These are phyloP conservation scores for Leptographium radiaticola DNA, from an alignment of 2,329 filamentous ascomycete species.

Conservation along the genomic window DNA sequence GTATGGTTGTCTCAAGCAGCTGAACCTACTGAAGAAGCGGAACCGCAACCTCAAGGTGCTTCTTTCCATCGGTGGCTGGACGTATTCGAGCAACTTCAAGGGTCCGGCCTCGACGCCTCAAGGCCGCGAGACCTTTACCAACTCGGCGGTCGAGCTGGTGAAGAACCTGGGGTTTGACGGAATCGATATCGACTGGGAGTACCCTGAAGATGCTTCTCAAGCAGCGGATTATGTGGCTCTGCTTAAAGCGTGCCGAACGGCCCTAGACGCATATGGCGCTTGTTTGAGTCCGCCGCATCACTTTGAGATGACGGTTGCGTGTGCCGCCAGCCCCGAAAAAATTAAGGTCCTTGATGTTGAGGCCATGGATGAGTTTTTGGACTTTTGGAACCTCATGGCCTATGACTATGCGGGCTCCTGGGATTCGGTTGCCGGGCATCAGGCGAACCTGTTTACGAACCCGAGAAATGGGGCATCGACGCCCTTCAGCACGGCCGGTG, in stretches of 20 bases:
- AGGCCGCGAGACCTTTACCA: constrained; percentile 61
- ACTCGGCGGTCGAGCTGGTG: constrained; percentile 59
- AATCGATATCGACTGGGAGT: constrained; percentile 46
- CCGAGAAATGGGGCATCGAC: constrained; percentile 47
- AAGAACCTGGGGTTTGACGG: constrained; percentile 70
- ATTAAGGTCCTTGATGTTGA: constrained; percentile 48
- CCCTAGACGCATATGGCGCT: constrained; percentile 43
- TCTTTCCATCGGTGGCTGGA: constrained; percentile 85
- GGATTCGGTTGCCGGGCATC: constrained; percentile 60
- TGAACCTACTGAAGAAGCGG: constrained; percentile 67
- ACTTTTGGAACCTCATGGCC: constrained; percentile 76
- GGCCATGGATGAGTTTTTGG: constrained; percentile 51
- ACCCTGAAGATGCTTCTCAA: constrained; percentile 41
- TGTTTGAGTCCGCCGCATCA: constrained; percentile 31
- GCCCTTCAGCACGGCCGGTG: constrained; percentile 63
- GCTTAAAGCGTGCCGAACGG: constrained; percentile 39
- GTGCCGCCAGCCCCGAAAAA: constrained; percentile 49
- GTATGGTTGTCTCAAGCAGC: constrained; percentile 81
- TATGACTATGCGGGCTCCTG: constrained; percentile 83
- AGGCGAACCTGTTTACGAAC: constrained; percentile 58
- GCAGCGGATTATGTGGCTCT: constrained; percentile 47
- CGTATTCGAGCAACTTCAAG: constrained; percentile 76
- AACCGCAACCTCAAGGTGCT: constrained; percentile 78
- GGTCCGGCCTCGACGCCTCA: constrained; percentile 55
- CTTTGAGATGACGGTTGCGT: constrained; percentile 53